Base-by-base conservation (phyloP, 1,284 basidiomycete species). In the Tilletia setariae region DNA sequence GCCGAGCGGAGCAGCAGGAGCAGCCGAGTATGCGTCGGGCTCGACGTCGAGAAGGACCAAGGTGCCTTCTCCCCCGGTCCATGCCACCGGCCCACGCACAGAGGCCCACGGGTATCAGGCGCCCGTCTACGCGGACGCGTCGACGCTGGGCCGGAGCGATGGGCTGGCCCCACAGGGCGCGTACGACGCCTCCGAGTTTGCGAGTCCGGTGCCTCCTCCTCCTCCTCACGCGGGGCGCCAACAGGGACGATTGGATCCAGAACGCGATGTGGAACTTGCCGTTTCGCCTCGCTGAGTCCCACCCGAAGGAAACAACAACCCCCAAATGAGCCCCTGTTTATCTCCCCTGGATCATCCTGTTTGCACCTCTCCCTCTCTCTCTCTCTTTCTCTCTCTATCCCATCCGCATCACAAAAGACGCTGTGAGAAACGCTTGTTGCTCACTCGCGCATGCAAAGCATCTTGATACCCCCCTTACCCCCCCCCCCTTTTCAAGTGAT, bases 241-340 rank as follows among this genome's bases (percentile, higher is more conserved):
- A 1, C 51, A 28, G n/a, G n/a, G n/a, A 11, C 51, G 51, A 8
- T 49, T 7, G 7, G 51, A 53, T 53, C 21, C 21, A 4, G 23
- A 28, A 53, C 51, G 51, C 21, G 51, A 53, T 53, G 51, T 53
- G 11, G 51, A 53, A 25, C 51, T 53, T 28, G 51, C 35, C 6
- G 35, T 40, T 40, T 40, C 35, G 35, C 6, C 6, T 40, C 35
- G 35, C 35, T 40, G 35, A n/a, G n/a, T n/a, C n/a, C n/a, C n/a
- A n/a, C n/a, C n/a, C n/a, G n/a, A n/a, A n/a, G n/a, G n/a, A n/a
- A n/a, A n/a, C n/a, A n/a, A n/a, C n/a, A n/a, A n/a, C n/a, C n/a
- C n/a, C n/a, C n/a, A n/a, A n/a, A n/a, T n/a, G n/a, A n/a, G n/a
- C n/a, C n/a, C n/a, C n/a, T n/a, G n/a, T n/a, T 40, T 40, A 40